Evolutionary conservation across 805 yeast genomes (phyloP), one percentile per base, ranked within the genome.

Genomic region (Cyberlindnera meyerae): DNA sequence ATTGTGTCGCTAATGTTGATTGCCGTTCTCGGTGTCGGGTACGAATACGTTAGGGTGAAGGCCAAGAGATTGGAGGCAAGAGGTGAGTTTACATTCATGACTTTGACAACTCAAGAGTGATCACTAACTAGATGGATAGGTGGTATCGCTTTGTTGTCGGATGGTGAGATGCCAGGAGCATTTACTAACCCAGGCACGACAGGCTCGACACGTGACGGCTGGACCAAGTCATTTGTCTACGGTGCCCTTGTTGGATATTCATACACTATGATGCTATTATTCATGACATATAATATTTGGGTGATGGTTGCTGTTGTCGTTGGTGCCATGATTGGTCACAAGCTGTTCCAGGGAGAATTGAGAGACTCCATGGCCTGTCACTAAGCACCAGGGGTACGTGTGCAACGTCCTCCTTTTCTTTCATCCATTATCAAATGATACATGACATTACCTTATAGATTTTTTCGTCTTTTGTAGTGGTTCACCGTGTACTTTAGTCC

Each of bases 241-340:
- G 88, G 80, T 1, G 42, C 73, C 8, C 84, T 79, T 51, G 84
- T 82, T 5, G 78, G 79, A 1, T 81, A 77, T 51, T 78, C 87
- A 4, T 80, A 82, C 51, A 62, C 78, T 64, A 61, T 79, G 49
- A 84, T 85, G 95, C 70, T 84, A 47, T 74, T 86, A 0, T 85
- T 84, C 49, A 85, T 85, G 95, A 82, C 90, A 6, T 85, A 82
- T 57, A 84, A 84, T 54, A 85, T 90, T 11, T 85, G 89, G 89
- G 71, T 79, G 24, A 83, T 84, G 93, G 31, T 75, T 7, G 77
- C 90, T 4, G 83, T 82, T 8, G 77, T 75, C 1, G 45, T 69
- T 2, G 95, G 95, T 2, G 93, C 93, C 2, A 70, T 67, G n/a
- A 16, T 74, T 18, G 95, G 95, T 1, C 71, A 78, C 53, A 77